These are phyloP conservation scores for Lentithecium fluviatile DNA, from an alignment of 495 filamentous ascomycete species.

Conservation along the genomic window DNA sequence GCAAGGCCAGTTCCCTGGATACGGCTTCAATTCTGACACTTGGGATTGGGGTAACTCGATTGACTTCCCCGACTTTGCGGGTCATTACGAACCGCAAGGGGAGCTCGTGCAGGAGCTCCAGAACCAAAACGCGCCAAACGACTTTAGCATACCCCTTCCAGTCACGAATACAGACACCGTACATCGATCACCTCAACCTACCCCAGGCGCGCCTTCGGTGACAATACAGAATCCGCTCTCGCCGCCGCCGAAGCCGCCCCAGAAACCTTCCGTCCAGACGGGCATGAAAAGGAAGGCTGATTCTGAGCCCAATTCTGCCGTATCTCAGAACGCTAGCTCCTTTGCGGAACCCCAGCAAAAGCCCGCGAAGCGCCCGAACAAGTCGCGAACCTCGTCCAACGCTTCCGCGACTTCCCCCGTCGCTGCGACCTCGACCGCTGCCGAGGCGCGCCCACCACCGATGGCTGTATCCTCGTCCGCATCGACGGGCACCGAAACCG, in stretches of 20 bases:
- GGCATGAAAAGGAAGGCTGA: slow-evolving; percentile 41
- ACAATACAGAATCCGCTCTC: slow-evolving; percentile 26
- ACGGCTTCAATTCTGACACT: slow-evolving; percentile 23
- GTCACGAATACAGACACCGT: slow-evolving; percentile 20
- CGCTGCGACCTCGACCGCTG: slow-evolving; percentile 11
- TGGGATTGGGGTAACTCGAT: slow-evolving; percentile 40
- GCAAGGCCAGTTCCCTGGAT: slow-evolving; percentile 18
- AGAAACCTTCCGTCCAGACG: slow-evolving; percentile 26
- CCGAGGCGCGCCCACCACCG: slow-evolving; percentile 17
- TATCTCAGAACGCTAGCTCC: slow-evolving; percentile 23
- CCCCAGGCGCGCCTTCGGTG: background rate
- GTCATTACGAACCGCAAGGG: slow-evolving; percentile 44
- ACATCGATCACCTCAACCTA: slow-evolving; percentile 22
- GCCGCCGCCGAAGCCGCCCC: slow-evolving; percentile 22
- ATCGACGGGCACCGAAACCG: slow-evolving; percentile 6
- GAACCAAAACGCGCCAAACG: slow-evolving; percentile 30
- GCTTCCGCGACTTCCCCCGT: slow-evolving; percentile 26
- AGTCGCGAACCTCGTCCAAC: slow-evolving; percentile 33
- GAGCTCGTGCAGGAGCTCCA: slow-evolving; percentile 41
- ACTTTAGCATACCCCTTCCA: slow-evolving; percentile 40
- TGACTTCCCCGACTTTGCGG: slow-evolving; percentile 36
- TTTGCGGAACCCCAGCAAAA: slow-evolving; percentile 15
- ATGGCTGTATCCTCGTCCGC: slow-evolving; percentile 17
- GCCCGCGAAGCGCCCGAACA: slow-evolving; percentile 29
- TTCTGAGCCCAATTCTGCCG: slow-evolving; percentile 36